Evolutionary conservation across 257 asterid species (phyloP), one percentile per base, ranked within the genome.

Genomic region (Parsonsia alboflavescens): DNA sequence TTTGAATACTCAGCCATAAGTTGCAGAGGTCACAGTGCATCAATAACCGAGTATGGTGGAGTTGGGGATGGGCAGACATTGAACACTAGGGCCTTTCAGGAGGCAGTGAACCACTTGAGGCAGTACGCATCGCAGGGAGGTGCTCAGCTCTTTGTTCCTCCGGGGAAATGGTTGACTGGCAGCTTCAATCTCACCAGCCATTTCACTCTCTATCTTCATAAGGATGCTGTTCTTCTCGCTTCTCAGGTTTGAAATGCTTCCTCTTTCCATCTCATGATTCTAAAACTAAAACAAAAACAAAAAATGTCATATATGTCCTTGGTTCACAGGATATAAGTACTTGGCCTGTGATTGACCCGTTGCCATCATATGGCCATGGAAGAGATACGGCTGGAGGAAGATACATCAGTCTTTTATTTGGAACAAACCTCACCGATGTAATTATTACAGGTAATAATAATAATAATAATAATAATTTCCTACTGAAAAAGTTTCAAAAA

Each of bases 341-440:
- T 1, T 93, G 98, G 98, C 80, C 87, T 1, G 85, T 93, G 84
- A 65, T 93, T 54, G 91, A 88, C 66, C 96, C 98, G 6, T 84
- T 93, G 58, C 96, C 98, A 41, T 93, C 98, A 7, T 91, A 93
- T 28, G 98, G 97, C 7, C 96, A 80, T 71, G 96, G 98, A 75
- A 89, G 97, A 76, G 98, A 93, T 70, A 76, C 96, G 24, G 85
- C 92, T 1, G 98, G 97, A 8, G 98, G 96, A 42, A 82, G 98
- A 79, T 93, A 89, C 80, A 85, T 86, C 78, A 89, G 98, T 79
- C 96, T 93, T 30, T 76, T 91, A 17, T 93, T 89, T 74, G 98
- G 97, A 63, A 84, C 89, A 17, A 89, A 89, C 66, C 97, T 93
- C 53, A 93, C 92, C 44, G 98, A 93, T 84, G 93, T 91, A 53